Percentiles rank a stretch among this genome's conserved stretches.
phyloP scores from a whole-genome alignment of 768 basidiomycete species.

The Calocybe cyanea region DNA sequence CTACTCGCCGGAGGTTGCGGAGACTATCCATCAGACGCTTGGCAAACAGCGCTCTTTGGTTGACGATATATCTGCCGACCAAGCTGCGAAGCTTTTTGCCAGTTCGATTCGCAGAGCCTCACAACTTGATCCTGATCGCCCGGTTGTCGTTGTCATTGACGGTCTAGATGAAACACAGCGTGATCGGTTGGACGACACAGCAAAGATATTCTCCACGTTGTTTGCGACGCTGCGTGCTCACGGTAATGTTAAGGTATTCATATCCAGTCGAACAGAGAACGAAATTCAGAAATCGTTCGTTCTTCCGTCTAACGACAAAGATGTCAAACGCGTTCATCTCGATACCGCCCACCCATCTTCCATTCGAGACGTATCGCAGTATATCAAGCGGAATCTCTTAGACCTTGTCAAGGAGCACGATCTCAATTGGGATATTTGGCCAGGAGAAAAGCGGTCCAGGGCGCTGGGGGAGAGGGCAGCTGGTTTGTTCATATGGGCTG shows the following conservation, averaged over 20 bases:
- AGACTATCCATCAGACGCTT: constrained; percentile 6
- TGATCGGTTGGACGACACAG: constrained; percentile 2
- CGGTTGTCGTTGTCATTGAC: constrained; percentile 17
- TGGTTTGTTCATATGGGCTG: constrained; percentile 20
- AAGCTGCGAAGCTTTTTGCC: constrained; percentile 11
- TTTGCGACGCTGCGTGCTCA: neutral
- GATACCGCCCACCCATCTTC: constrained; percentile 7
- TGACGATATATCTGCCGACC: constrained; percentile 7
- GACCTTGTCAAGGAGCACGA: constrained; percentile 4
- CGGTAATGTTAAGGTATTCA: constrained; percentile 11
- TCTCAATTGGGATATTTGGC: constrained; percentile 9
- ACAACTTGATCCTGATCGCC: neutral
- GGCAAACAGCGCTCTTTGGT: constrained; percentile 3
- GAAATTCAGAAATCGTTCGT: constrained; percentile 12
- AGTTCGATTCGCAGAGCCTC: constrained; percentile 9
- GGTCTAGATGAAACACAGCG: constrained; percentile 16
- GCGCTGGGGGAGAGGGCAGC: constrained; percentile 5
- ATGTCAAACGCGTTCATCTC: constrained; percentile 13
- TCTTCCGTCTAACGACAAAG: neutral
- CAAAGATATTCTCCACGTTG: constrained; percentile 8
- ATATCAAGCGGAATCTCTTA: constrained; percentile 1
- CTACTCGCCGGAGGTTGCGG: neutral
- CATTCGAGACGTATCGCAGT: constrained; percentile 9
- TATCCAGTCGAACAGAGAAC: constrained; percentile 14
- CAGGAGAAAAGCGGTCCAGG: constrained; percentile 8